phyloP scores from a whole-genome alignment of 352 stramenopile genomes.

The Phytopythium vexans region DNA sequence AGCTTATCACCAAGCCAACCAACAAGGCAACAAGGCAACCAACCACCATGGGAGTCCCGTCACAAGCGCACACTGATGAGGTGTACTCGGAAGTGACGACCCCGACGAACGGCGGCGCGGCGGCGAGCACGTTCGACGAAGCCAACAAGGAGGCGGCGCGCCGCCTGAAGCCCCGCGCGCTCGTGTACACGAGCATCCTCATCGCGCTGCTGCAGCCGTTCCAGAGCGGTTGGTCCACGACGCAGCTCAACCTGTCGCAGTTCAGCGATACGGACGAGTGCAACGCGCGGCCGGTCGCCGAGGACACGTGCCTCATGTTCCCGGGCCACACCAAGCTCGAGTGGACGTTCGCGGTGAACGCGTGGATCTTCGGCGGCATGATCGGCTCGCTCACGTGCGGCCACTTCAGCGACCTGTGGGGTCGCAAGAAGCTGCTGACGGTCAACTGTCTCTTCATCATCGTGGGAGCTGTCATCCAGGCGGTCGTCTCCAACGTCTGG shows the following conservation, averaged over 20 bases:
- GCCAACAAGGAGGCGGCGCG: too few species aligned
- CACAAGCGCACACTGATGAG: too few species aligned
- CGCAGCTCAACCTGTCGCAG: conserved; percentile 46
- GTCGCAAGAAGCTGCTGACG: conserved; percentile 23
- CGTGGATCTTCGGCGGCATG: conserved; percentile 58
- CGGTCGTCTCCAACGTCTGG: too few species aligned
- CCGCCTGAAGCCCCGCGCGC: too few species aligned
- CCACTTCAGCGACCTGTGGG: conserved; percentile 22
- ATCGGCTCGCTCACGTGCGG: conserved; percentile 39
- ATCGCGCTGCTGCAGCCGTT: conserved; percentile 38
- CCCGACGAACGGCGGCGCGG: too few species aligned
- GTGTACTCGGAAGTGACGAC: too few species aligned
- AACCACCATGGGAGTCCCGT: too few species aligned
- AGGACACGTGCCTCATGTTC: conserved; percentile 55
- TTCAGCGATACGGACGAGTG: conserved; percentile 43
- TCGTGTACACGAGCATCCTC: conserved; percentile 25
- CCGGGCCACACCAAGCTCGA: conserved; percentile 41
- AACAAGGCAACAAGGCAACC: too few species aligned
- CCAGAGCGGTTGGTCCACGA: conserved; percentile 55
- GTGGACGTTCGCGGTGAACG: conserved; percentile 45
- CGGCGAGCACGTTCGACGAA: too few species aligned
- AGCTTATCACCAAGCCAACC: too few species aligned
- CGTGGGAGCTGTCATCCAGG: too few species aligned
- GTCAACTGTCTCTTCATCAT: too few species aligned
- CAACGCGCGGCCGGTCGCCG: conserved; percentile 28